Evolutionary conservation across 1,284 basidiomycete species (phyloP).

Genomic region (Ustilago sp.): DNA sequence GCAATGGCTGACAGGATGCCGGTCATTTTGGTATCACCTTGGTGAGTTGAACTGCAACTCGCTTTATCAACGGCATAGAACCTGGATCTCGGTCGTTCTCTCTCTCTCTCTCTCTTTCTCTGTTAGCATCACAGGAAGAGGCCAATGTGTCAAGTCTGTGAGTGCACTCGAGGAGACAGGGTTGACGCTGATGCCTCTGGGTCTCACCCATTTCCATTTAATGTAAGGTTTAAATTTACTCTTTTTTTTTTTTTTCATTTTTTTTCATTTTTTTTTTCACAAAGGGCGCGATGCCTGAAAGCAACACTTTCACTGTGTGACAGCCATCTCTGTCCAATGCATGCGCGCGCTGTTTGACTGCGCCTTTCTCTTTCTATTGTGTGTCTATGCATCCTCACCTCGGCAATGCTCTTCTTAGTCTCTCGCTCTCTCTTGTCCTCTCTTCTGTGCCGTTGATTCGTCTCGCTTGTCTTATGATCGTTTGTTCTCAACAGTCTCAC

Average conservation of each 20-base stretch:
- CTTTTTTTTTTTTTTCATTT: not conserved
- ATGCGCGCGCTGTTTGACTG: slow-evolving; percentile 25
- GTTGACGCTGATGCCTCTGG: not conserved
- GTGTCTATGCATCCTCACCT: slow-evolving; percentile 14
- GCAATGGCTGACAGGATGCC: not conserved
- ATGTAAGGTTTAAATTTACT: too few relatives aligned
- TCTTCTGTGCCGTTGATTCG: not conserved
- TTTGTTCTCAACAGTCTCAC: slow-evolving; percentile 17
- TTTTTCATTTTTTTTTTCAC: not conserved
- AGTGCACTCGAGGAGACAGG: not conserved
- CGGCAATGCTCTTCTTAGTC: slow-evolving; percentile 11
- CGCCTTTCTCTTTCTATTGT: not conserved
- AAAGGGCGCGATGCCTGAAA: not conserved
- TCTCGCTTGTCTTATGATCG: slow-evolving; percentile 19
- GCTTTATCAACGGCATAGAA: not conserved
- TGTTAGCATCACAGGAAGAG: too few relatives aligned
- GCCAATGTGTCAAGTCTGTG: too few relatives aligned
- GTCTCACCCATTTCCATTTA: not conserved
- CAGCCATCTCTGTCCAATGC: slow-evolving; percentile 1
- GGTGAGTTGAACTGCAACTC: not conserved
- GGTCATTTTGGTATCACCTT: not conserved
- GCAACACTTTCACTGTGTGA: not conserved
- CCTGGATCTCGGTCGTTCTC: too few relatives aligned
- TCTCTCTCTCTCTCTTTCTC: too few relatives aligned
- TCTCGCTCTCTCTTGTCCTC: slow-evolving; percentile 5